A percentile compares a stretch with the other conserved stretches of the same genome.
Conservation (phyloP, 768 basidiomycete species). For the Auricularia heimuer region DNA sequence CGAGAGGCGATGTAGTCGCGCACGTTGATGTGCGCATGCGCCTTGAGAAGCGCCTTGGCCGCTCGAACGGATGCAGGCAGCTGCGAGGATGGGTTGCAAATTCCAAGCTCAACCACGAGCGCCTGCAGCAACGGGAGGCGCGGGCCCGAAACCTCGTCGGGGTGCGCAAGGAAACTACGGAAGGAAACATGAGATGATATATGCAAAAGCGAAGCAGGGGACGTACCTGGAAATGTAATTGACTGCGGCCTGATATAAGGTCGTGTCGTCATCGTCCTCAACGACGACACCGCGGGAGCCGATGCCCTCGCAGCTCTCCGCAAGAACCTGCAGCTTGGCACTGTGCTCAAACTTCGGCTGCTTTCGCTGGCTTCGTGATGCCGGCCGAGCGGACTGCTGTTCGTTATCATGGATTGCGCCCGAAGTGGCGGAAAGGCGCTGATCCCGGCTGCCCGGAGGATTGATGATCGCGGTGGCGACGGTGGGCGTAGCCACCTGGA, state of each 20-base stretch:
- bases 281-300: slow-evolving; percentile 4
- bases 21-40: slow-evolving; percentile 60
- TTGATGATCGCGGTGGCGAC: too few relatives aligned
- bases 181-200: neutral
- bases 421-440: neutral
- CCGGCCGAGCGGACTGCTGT: neutral
- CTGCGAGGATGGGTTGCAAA: slow-evolving; percentile 22
- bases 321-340: neutral
- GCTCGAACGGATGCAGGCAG: slow-evolving; percentile 53
- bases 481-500: neutral
- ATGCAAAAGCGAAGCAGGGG: neutral
- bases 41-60: slow-evolving; percentile 59
- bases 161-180: slow-evolving; percentile 42
- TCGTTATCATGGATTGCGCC: neutral
- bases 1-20: slow-evolving; percentile 63
- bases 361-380: neutral
- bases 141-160: slow-evolving; percentile 33
- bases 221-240: slow-evolving; percentile 54
- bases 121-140: slow-evolving; percentile 60
- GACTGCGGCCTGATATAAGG: slow-evolving; percentile 45
- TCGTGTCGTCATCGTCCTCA: slow-evolving; percentile 5
- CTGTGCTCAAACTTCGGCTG: neutral
- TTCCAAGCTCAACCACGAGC: slow-evolving; percentile 66
- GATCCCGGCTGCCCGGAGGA: neutral
- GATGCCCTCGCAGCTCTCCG: neutral